Conservation (phyloP, 768 basidiomycete genomes). For the Tephrocybe rancida region DNA sequence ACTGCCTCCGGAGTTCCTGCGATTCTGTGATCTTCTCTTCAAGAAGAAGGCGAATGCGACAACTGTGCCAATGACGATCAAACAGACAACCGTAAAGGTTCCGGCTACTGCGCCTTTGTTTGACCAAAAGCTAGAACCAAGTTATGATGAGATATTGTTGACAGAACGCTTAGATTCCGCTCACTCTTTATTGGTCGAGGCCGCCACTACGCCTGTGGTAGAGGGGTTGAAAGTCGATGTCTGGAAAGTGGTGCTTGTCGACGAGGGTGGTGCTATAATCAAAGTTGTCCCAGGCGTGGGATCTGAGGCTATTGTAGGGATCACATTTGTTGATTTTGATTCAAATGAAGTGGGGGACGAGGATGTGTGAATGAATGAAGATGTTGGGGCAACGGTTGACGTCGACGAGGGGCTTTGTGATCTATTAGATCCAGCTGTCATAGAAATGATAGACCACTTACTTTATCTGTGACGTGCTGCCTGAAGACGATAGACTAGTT, state of each 20-base stretch:
- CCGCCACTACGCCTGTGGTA: slow-evolving; percentile 5
- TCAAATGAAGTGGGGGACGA: background rate
- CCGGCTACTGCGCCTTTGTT: slow-evolving; percentile 40
- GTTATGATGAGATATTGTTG: background rate
- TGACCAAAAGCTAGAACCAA: slow-evolving; percentile 35
- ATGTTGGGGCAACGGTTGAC: background rate
- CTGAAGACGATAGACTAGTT: background rate
- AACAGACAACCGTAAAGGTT: slow-evolving; percentile 31
- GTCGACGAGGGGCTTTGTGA: slow-evolving; percentile 1
- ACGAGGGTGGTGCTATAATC: background rate
- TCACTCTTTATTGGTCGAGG: slow-evolving; percentile 18
- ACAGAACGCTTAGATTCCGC: background rate
- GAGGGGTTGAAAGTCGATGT: slow-evolving; percentile 2
- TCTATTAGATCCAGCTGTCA: background rate
- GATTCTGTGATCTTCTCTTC: slow-evolving; percentile 25
- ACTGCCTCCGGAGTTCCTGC: slow-evolving; percentile 23
- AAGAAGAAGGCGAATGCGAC: slow-evolving; percentile 25
- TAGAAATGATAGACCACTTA: background rate
- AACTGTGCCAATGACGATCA: slow-evolving; percentile 26
- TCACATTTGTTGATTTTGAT: background rate
- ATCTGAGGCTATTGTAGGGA: background rate
- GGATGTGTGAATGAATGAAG: background rate
- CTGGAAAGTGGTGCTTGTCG: background rate
- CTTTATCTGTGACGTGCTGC: background rate
- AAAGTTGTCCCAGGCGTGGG: slow-evolving; percentile 9